Evolutionary conservation across 352 stramenopile genomes (phyloP), one percentile per base, ranked within the genome.

Genomic region (Globisporangium echinulatum): DNA sequence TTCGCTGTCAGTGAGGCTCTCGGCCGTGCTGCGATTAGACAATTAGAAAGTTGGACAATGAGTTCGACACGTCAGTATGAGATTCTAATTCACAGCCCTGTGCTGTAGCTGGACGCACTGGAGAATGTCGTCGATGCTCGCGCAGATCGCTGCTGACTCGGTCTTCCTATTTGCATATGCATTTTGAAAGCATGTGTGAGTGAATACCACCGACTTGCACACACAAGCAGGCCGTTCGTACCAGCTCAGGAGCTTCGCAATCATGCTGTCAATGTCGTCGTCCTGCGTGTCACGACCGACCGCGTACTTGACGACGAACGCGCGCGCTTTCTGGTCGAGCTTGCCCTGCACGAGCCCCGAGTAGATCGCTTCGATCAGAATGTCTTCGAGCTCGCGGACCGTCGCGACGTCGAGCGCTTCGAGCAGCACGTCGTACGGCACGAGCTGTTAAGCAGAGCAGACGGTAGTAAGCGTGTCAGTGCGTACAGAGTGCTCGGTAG

Each of bases 291-390:
- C 90, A 17, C 90, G 83, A n/a, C 85, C 89, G 15, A 96, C 81
- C 0, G 87, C 87, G 63, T 93, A 95, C 62, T 94, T 96, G 54
- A 95, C 81, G 42, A 91, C 72, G 14, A 95, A 84, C 15, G 71
- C 71, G 33, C 83, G 70, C 44, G 71, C 87, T 64, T 94, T 94
- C 54, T 97, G 88, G 62, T 97, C 84, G 61, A 97, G 65, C 54
- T 97, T 96, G 64, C 86, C 90, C 75, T 96, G 79, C 33, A 97
- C 65, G n/a, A 97, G 62, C 25, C 89, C 84, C 11, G 87, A 92
- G 71, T 97, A 97, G 47, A 97, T 97, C 25, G 86, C 90, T 47
- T 97, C 89, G 54, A 97, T 97, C 33, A 97, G 77, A 40, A 97
- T 79, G 66, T 97, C 91, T 75, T 97, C 91, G 17, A 97, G 78